Percentiles rank a stretch among this genome's conserved stretches.
These are phyloP conservation scores for Alternaria arborescens DNA, from an alignment of 2,329 filamentous ascomycete genomes.

Conservation along the genomic window DNA sequence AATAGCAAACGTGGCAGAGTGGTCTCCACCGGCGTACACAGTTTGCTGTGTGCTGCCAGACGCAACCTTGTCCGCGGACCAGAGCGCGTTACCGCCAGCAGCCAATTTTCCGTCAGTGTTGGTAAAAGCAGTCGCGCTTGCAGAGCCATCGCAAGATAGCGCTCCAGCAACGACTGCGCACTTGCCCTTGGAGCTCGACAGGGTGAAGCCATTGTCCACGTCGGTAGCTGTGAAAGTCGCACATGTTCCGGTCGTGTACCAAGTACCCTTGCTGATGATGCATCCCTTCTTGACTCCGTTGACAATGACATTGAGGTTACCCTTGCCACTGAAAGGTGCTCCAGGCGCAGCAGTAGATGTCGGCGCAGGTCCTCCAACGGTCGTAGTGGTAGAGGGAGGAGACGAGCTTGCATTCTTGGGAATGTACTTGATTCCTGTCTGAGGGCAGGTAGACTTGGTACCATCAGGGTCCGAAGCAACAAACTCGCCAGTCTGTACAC, in stretches of 20 bases:
- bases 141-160: conserved; percentile 64
- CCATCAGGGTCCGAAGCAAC: conserved; percentile 65
- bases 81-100: conserved; percentile 51
- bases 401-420: conserved; percentile 60
- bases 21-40: conserved; percentile 53
- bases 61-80: conserved; percentile 56
- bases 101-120: conserved; percentile 48
- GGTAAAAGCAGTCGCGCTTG: conserved; percentile 56
- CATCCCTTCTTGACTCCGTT: conserved; percentile 66
- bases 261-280: conserved; percentile 71
- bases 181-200: conserved; percentile 47
- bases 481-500: conserved; percentile 68
- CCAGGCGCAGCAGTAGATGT: conserved; percentile 48
- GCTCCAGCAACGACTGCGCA: conserved; percentile 65
- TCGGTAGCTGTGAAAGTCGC: conserved; percentile 68
- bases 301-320: conserved; percentile 66
- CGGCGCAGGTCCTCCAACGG: conserved; percentile 33
- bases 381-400: conserved; percentile 42
- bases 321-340: conserved; percentile 64
- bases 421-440: conserved; percentile 69
- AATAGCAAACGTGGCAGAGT: conserved; percentile 46
- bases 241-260: conserved; percentile 73
- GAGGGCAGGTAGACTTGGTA: conserved; percentile 69
- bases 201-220: conserved; percentile 38
- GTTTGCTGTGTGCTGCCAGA: conserved; percentile 55